Evolutionary conservation across 2,329 filamentous ascomycete species (phyloP), one percentile per base, ranked within the genome.

Genomic region (Pestalotiopsis sp.): DNA sequence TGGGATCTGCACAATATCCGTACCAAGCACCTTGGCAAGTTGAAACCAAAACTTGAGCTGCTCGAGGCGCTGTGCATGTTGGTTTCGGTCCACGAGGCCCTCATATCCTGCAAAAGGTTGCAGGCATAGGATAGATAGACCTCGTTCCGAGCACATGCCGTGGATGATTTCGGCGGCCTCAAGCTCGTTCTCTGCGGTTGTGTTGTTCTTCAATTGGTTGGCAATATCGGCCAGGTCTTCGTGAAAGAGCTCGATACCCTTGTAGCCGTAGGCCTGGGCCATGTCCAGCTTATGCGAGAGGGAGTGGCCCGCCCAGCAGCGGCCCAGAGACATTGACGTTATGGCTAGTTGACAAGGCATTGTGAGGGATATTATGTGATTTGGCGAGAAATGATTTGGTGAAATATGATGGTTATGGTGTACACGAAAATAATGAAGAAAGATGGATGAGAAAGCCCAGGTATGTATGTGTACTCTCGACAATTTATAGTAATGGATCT

Each of bases 91-190:
- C 5, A 90, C 70, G 0, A 94, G 84, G 1, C 93, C 93, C 72
- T 95, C 93, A 79, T 92, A 94, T 80, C 93, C 88, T 82, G 88
- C 87, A 77, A 95, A 95, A 0, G 93, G 93, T 75, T 94, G 92
- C 0, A 95, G 84, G 70, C 89, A 91, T 72, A 93, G 84, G 72
- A 93, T 87, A 11, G 81, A 74, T 25, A 93, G 84, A 39, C 77
- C 78, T 31, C 88, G 83, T 2, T 83, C 81, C 27, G 83, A 78
- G 79, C 90, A 93, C 58, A 93, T 83, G 0, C 80, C 75, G 31
- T 83, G 83, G 69, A 93, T 86, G 63, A 85, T 80, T 3, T 79
- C 77, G 31, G 92, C 91, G 1, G 91, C 91, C 5, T 82, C 75
- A 23, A 92, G 73, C 52, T 90, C 84, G 72, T 84, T 84, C 11